Percentiles rank a stretch among this genome's conserved stretches.
Conservation (phyloP, 2,329 filamentous ascomycete species). For the Beauveria caledonica region DNA sequence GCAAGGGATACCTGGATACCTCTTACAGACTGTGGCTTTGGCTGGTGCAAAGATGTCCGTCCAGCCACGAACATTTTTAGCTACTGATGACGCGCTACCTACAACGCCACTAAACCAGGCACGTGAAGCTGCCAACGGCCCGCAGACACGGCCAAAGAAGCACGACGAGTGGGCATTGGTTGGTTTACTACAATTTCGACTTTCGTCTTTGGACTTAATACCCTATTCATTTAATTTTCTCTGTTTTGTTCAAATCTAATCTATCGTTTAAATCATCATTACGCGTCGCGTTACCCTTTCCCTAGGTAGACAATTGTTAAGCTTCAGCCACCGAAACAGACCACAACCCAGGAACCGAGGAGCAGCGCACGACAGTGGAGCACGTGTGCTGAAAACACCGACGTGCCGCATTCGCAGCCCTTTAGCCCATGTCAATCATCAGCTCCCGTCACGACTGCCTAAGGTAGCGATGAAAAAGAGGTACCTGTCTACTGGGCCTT, state of each 20-base stretch:
- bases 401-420: background rate
- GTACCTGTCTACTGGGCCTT: background rate
- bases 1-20: background rate
- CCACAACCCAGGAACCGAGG: slow-evolving; percentile 1
- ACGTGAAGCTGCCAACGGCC: background rate
- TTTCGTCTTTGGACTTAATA: background rate
- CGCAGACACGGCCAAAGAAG: background rate
- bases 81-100: background rate
- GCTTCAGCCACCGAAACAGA: background rate
- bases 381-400: background rate
- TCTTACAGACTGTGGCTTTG: too few species aligned
- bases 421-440: background rate
- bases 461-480: too few species aligned
- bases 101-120: background rate
- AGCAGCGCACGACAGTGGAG: slow-evolving; percentile 3
- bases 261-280: too few species aligned
- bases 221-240: background rate
- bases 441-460: background rate
- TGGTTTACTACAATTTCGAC: background rate
- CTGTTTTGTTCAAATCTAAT: too few species aligned
- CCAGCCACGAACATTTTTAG: background rate
- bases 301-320: background rate
- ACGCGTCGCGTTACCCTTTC: background rate
- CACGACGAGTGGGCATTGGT: background rate
- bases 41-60: too few species aligned